Percentiles rank a stretch among this genome's conserved stretches.
Evolutionary conservation across 2,329 filamentous ascomycete species (phyloP).

Genomic region (Cercospora sojina): DNA sequence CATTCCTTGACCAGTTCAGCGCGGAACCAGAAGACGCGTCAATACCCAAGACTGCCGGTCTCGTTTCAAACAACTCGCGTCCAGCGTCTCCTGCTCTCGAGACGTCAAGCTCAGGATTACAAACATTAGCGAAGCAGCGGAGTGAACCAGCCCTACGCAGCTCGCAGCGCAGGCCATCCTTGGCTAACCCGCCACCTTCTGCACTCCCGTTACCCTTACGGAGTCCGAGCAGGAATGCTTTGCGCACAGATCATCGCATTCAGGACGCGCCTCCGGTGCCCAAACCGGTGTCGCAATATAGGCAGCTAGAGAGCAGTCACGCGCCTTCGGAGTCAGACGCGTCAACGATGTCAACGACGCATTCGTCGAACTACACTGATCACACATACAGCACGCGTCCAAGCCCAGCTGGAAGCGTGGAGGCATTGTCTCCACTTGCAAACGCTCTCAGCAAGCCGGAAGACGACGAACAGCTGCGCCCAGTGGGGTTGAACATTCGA

Average conservation of each 20-base stretch:
- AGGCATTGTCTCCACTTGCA: conserved; percentile 30
- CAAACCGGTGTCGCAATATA: conserved; percentile 30
- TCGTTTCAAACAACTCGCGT: conserved; percentile 24
- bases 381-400: conserved; percentile 33
- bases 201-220: conserved; percentile 14
- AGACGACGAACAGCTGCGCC: conserved; percentile 32
- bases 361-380: conserved; percentile 25
- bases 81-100: conserved; percentile 10
- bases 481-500: conserved; percentile 28
- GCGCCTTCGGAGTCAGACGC: conserved; percentile 35
- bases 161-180: conserved; percentile 18
- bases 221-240: conserved; percentile 27
- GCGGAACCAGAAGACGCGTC: conserved; percentile 28
- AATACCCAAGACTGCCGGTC: background rate
- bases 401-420: conserved; percentile 38
- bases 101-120: conserved; percentile 8
- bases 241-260: conserved; percentile 31
- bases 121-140: conserved; percentile 15
- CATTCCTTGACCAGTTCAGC: conserved; percentile 32
- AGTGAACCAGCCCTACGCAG: conserved; percentile 28
- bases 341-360: conserved; percentile 30
- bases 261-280: conserved; percentile 38
- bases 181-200: conserved; percentile 11
- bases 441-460: conserved; percentile 19
- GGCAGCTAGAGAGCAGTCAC: conserved; percentile 30